Percentiles rank a stretch among this genome's conserved stretches.
Conservation (phyloP, 1,284 basidiomycete genomes). For the Cyathus olla region DNA sequence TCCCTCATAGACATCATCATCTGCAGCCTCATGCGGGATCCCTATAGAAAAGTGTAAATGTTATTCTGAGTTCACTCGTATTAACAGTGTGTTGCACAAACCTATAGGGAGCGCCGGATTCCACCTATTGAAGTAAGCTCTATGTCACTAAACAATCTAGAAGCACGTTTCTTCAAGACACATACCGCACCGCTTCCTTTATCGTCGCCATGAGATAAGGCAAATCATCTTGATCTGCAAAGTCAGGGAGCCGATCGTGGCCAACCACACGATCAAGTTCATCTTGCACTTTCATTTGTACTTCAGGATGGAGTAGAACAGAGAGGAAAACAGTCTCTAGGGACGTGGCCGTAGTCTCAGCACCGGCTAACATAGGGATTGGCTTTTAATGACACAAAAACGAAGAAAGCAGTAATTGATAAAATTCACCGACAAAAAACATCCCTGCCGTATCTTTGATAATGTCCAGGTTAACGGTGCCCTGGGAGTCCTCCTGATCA, state of each 20-base stretch:
- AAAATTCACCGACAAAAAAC: neutral
- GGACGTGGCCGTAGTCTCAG: constrained; percentile 16
- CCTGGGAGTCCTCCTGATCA: neutral
- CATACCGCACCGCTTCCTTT: constrained; percentile 40
- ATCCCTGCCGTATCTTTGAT: constrained; percentile 1
- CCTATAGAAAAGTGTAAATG: constrained; percentile 11
- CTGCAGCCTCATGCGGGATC: constrained; percentile 26
- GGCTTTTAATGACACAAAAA: too few species aligned
- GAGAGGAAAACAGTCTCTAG: constrained; percentile 33
- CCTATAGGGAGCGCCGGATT: neutral
- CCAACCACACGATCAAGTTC: constrained; percentile 50
- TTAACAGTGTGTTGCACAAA: neutral
- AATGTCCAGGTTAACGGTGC: too few species aligned
- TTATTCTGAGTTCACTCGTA: neutral
- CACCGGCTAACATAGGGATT: too few species aligned
- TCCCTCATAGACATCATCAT: constrained; percentile 37
- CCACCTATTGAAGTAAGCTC: too few species aligned
- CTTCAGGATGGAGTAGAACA: constrained; percentile 45
- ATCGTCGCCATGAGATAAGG: constrained; percentile 49
- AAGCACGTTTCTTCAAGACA: too few species aligned
- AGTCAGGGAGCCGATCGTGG: constrained; percentile 40
- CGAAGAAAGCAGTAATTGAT: neutral
- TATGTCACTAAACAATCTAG: constrained; percentile 16
- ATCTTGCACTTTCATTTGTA: constrained; percentile 43
- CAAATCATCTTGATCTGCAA: constrained; percentile 40